Conservation (phyloP, 2,329 filamentous ascomycete genomes). For the Tolypocladium cylindrosporum region DNA sequence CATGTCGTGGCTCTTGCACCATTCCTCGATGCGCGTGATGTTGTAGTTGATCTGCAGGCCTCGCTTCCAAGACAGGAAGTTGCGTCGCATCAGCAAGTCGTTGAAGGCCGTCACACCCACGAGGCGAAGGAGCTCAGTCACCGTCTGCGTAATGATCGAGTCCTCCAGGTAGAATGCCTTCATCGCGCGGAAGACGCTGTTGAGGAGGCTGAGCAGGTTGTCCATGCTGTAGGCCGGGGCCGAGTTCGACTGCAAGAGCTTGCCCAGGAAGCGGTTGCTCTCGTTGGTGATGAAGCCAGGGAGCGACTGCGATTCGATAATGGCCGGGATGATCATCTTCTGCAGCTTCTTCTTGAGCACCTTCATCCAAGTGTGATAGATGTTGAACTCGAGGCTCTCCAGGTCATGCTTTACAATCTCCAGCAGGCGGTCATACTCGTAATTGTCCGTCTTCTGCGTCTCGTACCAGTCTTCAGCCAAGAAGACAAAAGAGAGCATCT, state of each 20-base stretch:
- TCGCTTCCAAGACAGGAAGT: constrained; percentile 99
- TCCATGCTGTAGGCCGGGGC: constrained; percentile 99
- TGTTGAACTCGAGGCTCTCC: constrained; percentile 98
- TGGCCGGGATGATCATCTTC: constrained; percentile 99
- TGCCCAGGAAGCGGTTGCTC: constrained; percentile 95
- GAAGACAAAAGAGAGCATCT: constrained; percentile 99
- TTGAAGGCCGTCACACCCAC: constrained; percentile 98
- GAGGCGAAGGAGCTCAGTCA: constrained; percentile 84
- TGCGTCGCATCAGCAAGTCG: constrained; percentile 91
- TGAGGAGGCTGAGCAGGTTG: constrained; percentile 87
- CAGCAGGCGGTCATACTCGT: constrained; percentile 92
- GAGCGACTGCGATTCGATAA: constrained; percentile 96
- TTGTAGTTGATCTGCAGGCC: constrained; percentile 99
- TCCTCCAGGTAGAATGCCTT: constrained; percentile 97
- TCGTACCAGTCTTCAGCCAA: constrained; percentile 99
- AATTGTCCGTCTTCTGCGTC: constrained; percentile 97
- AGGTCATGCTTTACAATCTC: constrained; percentile 99
- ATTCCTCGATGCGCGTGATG: constrained; percentile 97
- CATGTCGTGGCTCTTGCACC: constrained; percentile 99
- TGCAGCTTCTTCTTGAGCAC: constrained; percentile 97
- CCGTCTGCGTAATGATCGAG: constrained; percentile 87
- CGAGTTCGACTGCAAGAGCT: constrained; percentile 84
- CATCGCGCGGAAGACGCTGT: constrained; percentile 98
- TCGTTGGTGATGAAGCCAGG: constrained; percentile 98
- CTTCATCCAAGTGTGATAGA: constrained; percentile 99